Evolutionary conservation across 208 protist genomes (phyloP).

Genomic region (Herpetomonas samuelpessoai): DNA sequence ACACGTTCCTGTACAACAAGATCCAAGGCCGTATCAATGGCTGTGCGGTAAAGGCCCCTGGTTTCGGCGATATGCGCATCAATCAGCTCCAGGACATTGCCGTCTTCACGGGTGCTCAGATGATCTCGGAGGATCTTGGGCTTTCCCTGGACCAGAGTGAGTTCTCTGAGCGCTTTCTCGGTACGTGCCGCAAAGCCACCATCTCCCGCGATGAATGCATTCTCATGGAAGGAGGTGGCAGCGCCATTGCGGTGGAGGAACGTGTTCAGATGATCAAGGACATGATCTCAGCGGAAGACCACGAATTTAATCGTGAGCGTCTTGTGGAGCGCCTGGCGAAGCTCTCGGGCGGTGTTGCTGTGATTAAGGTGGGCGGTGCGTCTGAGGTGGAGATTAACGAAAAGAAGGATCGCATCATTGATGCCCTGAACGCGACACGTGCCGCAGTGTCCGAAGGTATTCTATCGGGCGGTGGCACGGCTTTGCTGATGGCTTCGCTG

Average conservation of each 20-base stretch:
- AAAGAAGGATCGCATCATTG: constrained; percentile 99
- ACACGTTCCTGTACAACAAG: constrained; percentile 95
- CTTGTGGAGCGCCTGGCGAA: constrained; percentile 95
- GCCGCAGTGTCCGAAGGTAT: constrained; percentile 99
- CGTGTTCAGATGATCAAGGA: constrained; percentile 96
- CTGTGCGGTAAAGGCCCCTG: constrained; percentile 97
- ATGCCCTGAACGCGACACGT: constrained; percentile 98
- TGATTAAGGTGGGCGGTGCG: constrained; percentile 97
- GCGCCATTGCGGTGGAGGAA: constrained; percentile 94
- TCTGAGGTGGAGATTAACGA: constrained; percentile 99
- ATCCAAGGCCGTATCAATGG: constrained; percentile 81
- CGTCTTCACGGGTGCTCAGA: constrained; percentile 96
- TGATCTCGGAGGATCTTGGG: constrained; percentile 95
- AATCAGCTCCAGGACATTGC: constrained; percentile 99
- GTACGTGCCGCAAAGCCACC: constrained; percentile 85
- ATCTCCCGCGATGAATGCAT: constrained; percentile 98
- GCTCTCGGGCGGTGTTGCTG: constrained; percentile 89
- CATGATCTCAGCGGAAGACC: constrained; percentile 91
- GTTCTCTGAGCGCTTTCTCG: constrained; percentile 85
- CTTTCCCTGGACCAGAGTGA: constrained; percentile 91
- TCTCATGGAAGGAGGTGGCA: constrained; percentile 97
- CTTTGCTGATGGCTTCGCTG: constrained; percentile 93
- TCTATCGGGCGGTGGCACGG: constrained; percentile 97
- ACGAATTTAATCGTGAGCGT: constrained; percentile 98
- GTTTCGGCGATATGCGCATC: constrained; percentile 99